Conservation (phyloP, 257 asterid genomes). For the Fraxinus excelsior region DNA sequence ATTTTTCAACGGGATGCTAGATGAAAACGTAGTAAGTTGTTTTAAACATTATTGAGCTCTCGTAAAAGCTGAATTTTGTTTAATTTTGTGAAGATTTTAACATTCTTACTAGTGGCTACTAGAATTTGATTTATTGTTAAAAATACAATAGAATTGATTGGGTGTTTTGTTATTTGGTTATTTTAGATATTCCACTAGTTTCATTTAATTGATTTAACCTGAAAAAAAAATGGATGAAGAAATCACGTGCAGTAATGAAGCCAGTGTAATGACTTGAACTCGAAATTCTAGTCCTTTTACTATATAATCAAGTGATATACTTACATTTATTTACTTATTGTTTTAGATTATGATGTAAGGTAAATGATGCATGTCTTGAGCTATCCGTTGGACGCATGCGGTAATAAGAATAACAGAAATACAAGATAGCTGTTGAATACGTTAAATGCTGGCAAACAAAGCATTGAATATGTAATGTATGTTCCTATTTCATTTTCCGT, state of each 20-base stretch:
- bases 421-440: neutral
- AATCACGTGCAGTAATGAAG: constrained; percentile 7
- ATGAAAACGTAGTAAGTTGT: constrained; percentile 36
- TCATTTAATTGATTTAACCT: neutral
- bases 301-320: neutral
- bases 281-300: neutral
- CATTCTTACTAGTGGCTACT: constrained; percentile 1
- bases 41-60: constrained; percentile 17
- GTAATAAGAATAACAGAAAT: constrained; percentile 11
- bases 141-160: neutral
- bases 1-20: constrained; percentile 18
- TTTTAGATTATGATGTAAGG: constrained; percentile 13
- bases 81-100: neutral
- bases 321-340: neutral
- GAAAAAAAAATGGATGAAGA: neutral
- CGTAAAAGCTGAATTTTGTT: constrained; percentile 30
- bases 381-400: neutral
- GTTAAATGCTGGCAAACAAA: constrained; percentile 19
- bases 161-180: neutral
- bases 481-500: neutral
- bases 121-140: neutral
- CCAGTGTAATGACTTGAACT: constrained; percentile 2
- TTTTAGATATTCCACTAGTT: constrained; percentile 17
- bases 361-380: constrained; percentile 12
- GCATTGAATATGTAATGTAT: neutral